A percentile compares a stretch with the other conserved stretches of the same genome.
These are phyloP conservation scores for Cryptococcus neoformans DNA, from an alignment of 1,284 basidiomycete genomes.

Conservation along the genomic window DNA sequence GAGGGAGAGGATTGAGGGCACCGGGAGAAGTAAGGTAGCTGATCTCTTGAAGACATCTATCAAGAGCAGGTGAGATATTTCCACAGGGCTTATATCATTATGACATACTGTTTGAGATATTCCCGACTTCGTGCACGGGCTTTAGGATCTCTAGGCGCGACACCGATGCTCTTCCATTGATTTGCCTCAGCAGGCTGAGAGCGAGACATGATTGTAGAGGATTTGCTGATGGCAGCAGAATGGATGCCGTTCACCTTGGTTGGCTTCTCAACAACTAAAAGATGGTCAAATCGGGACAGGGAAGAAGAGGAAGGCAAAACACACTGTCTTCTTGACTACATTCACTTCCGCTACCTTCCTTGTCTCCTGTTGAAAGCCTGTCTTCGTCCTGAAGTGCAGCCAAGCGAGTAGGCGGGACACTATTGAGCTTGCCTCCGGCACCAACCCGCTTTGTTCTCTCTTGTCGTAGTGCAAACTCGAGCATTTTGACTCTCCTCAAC, in stretches of 20 bases:
- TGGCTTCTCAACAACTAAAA: slow-evolving; percentile 1
- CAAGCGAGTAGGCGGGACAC: slow-evolving; percentile 42
- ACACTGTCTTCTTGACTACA: slow-evolving; percentile 36
- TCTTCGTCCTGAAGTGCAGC: slow-evolving; percentile 47
- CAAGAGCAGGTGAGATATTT: not conserved
- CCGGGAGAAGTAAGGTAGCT: slow-evolving; percentile 95
- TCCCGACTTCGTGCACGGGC: slow-evolving; percentile 91
- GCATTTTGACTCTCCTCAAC: slow-evolving; percentile 96
- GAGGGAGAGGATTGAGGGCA: slow-evolving; percentile 93
- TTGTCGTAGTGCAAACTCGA: slow-evolving; percentile 91
- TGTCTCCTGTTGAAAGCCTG: slow-evolving; percentile 28
- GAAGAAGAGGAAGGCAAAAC: not conserved
- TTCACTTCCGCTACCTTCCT: slow-evolving; percentile 44
- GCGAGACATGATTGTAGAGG: slow-evolving; percentile 21
- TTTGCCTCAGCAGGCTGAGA: slow-evolving; percentile 27
- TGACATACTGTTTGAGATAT: slow-evolving; percentile 87
- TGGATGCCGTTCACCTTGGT: slow-evolving; percentile 31
- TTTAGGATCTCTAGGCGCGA: slow-evolving; percentile 80
- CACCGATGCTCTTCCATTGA: slow-evolving; percentile 61
- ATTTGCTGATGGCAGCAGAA: slow-evolving; percentile 20
- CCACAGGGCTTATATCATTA: not conserved
- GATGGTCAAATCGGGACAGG: not conserved
- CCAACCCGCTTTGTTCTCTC: slow-evolving; percentile 85
- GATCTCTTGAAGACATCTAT: slow-evolving; percentile 92
- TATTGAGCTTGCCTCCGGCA: slow-evolving; percentile 42